These are phyloP conservation scores for Candida mesenterica DNA, from an alignment of 1,139 yeast species.

Conservation along the genomic window DNA sequence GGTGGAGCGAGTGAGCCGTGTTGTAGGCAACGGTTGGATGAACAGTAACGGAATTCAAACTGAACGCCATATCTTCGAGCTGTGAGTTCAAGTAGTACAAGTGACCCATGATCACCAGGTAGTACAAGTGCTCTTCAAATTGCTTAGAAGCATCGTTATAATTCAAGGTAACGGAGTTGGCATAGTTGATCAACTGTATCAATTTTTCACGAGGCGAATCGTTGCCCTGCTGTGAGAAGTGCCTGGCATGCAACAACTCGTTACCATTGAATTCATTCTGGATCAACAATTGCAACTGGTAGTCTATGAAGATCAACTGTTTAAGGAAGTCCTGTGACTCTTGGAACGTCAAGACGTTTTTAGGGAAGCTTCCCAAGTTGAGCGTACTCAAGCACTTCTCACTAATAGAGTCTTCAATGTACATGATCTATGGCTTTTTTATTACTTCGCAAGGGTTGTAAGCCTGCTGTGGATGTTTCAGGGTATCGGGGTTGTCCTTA, in stretches of 20 bases:
- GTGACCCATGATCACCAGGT: constrained; percentile 35
- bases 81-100: constrained; percentile 33
- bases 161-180: constrained; percentile 28
- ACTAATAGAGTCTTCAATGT: constrained; percentile 22
- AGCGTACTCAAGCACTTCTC: constrained; percentile 27
- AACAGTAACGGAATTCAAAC: constrained; percentile 13
- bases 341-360: constrained; percentile 31
- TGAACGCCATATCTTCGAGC: constrained; percentile 20
- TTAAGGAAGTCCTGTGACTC: constrained; percentile 37
- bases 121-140: constrained; percentile 35
- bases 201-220: constrained; percentile 25
- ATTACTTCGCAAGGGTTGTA: too few species aligned
- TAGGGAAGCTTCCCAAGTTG: constrained; percentile 42
- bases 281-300: constrained; percentile 36
- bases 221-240: constrained; percentile 18
- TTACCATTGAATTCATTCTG: constrained; percentile 32
- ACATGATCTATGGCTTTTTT: constrained; percentile 15
- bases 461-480: too few species aligned
- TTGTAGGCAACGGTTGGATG: constrained; percentile 5
- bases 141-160: constrained; percentile 25
- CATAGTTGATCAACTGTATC: constrained; percentile 29
- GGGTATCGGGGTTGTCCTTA: too few species aligned
- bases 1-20: constrained; percentile 9
- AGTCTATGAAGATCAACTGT: constrained; percentile 40
- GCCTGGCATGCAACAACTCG: constrained; percentile 24